Evolutionary conservation across 2,329 filamentous ascomycete species (phyloP).

Genomic region (Graphiopsis chlorocephala): DNA sequence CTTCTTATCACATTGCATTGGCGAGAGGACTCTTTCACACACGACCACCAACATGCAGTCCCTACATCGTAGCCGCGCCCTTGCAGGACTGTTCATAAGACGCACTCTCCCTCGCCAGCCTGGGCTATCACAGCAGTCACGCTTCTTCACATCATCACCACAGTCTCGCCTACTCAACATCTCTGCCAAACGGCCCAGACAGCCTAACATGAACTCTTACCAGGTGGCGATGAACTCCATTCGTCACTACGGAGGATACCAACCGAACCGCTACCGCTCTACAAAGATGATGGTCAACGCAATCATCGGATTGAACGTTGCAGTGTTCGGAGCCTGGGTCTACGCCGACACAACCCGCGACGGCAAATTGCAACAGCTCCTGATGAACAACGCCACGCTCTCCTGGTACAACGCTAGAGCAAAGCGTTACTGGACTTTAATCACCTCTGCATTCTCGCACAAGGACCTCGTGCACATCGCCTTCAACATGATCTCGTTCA

Average conservation of each 20-base stretch:
- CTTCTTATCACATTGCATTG: background rate
- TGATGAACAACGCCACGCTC: conserved; percentile 34
- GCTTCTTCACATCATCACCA: background rate
- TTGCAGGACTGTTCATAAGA: background rate
- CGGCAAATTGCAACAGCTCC: conserved; percentile 18
- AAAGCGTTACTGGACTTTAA: conserved; percentile 37
- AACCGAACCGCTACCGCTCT: conserved; percentile 4
- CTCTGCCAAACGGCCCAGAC: background rate
- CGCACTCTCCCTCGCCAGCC: background rate
- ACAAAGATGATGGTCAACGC: background rate
- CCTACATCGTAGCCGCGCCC: background rate
- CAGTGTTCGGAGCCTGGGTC: conserved; percentile 39
- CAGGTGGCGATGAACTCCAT: background rate
- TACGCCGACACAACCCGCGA: conserved; percentile 30
- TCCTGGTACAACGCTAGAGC: conserved; percentile 28
- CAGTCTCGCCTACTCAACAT: background rate
- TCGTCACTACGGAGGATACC: background rate
- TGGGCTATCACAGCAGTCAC: background rate
- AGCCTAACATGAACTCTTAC: conserved; percentile 1
- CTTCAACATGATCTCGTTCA: conserved; percentile 43
- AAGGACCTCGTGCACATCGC: conserved; percentile 35
- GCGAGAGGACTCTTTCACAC: background rate
- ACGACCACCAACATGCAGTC: background rate
- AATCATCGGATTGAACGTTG: conserved; percentile 41
- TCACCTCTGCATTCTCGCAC: conserved; percentile 44